phyloP scores from a whole-genome alignment of 2,329 filamentous ascomycete species.

The Alternaria tenuissima region DNA sequence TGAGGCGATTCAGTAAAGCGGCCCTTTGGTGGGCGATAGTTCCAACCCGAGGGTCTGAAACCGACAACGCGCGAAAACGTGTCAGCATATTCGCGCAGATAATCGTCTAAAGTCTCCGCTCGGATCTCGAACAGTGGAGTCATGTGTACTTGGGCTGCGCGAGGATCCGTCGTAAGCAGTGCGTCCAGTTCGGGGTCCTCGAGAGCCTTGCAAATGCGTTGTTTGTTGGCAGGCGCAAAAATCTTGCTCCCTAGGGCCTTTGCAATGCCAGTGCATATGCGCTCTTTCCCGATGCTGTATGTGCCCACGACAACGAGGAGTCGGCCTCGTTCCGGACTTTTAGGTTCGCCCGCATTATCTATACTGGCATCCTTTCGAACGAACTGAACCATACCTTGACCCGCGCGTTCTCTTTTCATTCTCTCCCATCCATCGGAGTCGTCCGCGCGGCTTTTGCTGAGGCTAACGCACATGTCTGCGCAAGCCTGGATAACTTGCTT shows the following conservation, averaged over 20 bases:
- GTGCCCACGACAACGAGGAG: constrained; percentile 93
- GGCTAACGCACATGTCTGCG: constrained; percentile 82
- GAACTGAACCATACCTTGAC: constrained; percentile 70
- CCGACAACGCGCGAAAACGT: constrained; percentile 88
- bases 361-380: constrained; percentile 58
- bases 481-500: constrained; percentile 87
- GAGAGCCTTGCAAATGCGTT: constrained; percentile 82
- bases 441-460: constrained; percentile 72
- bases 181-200: constrained; percentile 83
- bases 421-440: constrained; percentile 64
- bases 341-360: constrained; percentile 38
- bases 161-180: constrained; percentile 80
- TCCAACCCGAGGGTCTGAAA: constrained; percentile 94
- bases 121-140: constrained; percentile 94
- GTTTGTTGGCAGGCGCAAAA: constrained; percentile 83
- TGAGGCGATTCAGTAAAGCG: constrained; percentile 69
- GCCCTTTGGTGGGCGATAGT: constrained; percentile 76
- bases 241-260: constrained; percentile 87
- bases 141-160: constrained; percentile 95
- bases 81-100: constrained; percentile 79
- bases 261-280: constrained; percentile 92
- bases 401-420: constrained; percentile 63
- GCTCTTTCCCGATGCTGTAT: constrained; percentile 97
- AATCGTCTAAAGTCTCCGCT: constrained; percentile 88
- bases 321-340: constrained; percentile 63